Conservation (phyloP, 148 eudicot species). For the Amaranthus cruentus region DNA sequence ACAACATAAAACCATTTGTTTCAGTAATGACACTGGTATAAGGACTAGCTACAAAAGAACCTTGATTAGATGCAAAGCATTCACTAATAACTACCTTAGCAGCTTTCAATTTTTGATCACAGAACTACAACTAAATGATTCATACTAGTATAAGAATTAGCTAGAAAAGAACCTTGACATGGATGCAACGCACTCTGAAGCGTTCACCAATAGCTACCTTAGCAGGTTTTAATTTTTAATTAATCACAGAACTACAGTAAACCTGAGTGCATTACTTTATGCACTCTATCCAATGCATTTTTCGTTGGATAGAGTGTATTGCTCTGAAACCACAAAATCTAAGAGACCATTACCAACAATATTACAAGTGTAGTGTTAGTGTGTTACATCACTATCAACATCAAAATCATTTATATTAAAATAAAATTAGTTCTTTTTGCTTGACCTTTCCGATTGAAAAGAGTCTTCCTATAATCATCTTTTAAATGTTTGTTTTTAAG, state of each 20-base stretch:
- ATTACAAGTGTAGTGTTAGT: not conserved
- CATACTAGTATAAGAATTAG: too few species aligned
- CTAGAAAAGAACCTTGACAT: too few species aligned
- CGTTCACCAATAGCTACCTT: too few species aligned
- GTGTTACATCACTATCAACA: not conserved
- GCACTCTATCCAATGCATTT: too few species aligned
- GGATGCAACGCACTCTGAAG: too few species aligned
- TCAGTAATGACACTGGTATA: conserved; percentile 6
- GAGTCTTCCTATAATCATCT: not conserved
- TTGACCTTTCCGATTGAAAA: not conserved
- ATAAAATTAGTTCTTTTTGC: not conserved
- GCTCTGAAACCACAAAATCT: not conserved
- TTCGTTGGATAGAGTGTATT: too few species aligned
- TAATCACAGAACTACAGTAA: too few species aligned
- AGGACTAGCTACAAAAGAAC: not conserved
- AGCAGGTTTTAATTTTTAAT: too few species aligned
- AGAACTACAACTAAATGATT: not conserved
- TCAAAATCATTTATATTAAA: not conserved
- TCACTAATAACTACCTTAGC: not conserved
- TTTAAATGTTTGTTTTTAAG: too few species aligned
- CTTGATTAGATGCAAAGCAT: not conserved
- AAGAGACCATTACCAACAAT: conserved; percentile 8
- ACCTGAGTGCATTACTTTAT: too few species aligned
- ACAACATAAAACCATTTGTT: not conserved
- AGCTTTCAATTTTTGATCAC: not conserved